Percentiles rank a stretch among this genome's conserved stretches.
Conservation (phyloP, 441 rosid genomes). For the Geranium incanum region DNA sequence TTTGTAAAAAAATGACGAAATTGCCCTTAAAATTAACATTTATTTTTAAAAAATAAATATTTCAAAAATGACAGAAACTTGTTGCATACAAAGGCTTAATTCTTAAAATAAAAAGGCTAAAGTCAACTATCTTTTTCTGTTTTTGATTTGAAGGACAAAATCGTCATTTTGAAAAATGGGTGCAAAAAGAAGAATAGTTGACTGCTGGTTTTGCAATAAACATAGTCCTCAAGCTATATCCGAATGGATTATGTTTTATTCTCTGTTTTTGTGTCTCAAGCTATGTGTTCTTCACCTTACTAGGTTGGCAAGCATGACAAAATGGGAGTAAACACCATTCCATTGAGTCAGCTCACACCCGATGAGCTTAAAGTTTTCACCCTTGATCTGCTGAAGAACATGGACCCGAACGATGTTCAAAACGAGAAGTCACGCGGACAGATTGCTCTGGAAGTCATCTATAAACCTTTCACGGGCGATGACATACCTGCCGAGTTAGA, state of each 20-base stretch:
- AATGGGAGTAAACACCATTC: not conserved
- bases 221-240: too few relatives aligned
- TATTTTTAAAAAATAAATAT: too few relatives aligned
- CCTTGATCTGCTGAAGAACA: not conserved
- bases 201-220: too few relatives aligned
- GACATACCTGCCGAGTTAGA: conserved; percentile 2
- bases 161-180: too few relatives aligned
- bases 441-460: not conserved
- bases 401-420: not conserved
- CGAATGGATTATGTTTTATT: not conserved
- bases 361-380: not conserved
- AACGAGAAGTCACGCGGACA: conserved; percentile 3
- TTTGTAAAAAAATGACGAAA: too few relatives aligned
- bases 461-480: conserved; percentile 6
- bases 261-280: not conserved
- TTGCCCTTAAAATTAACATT: too few relatives aligned
- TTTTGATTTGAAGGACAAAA: too few relatives aligned
- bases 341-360: not conserved
- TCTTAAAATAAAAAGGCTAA: too few relatives aligned
- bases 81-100: too few relatives aligned
- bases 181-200: too few relatives aligned
- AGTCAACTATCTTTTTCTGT: too few relatives aligned
- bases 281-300: not conserved
- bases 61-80: too few relatives aligned
- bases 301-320: not conserved